Conservation (phyloP, 805 yeast species). For the Lipomyces sp. region DNA sequence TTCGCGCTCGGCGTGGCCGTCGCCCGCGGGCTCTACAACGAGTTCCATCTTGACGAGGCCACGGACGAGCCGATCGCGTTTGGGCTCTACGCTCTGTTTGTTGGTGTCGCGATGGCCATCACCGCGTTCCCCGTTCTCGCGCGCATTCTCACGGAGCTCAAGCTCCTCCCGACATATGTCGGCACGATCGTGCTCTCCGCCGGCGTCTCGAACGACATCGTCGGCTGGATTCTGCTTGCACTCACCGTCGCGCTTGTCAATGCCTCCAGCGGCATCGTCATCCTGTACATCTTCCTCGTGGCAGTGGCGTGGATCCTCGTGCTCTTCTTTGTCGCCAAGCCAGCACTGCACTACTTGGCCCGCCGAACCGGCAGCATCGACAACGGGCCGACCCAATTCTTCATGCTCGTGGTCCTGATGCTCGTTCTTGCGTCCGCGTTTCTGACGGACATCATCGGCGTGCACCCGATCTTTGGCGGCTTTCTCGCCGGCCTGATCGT, state of each 20-base stretch:
- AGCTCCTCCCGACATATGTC: conserved; percentile 50
- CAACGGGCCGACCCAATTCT: conserved; percentile 57
- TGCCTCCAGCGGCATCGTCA: conserved; percentile 62
- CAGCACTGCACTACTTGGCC: conserved; percentile 45
- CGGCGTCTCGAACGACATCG: conserved; percentile 72
- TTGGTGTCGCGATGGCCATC: conserved; percentile 78
- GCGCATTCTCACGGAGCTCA: conserved; percentile 69
- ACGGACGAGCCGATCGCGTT: conserved; percentile 47
- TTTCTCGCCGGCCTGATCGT: conserved; percentile 72
- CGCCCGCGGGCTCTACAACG: conserved; percentile 61
- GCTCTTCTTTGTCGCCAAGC: conserved; percentile 55
- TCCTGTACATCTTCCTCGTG: conserved; percentile 65
- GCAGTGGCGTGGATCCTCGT: conserved; percentile 63
- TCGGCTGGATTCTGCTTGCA: conserved; percentile 80
- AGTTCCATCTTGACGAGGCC: conserved; percentile 35
- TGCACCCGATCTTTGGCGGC: conserved; percentile 83
- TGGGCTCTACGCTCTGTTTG: conserved; percentile 73
- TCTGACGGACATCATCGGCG: conserved; percentile 80
- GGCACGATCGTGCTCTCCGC: conserved; percentile 66
- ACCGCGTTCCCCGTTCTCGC: conserved; percentile 86
- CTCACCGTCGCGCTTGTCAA: conserved; percentile 73
- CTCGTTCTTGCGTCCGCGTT: conserved; percentile 65
- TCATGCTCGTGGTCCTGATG: conserved; percentile 55
- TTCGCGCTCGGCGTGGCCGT: conserved; percentile 75
- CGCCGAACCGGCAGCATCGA: conserved; percentile 53